These are phyloP conservation scores for Anastatica hierochuntica DNA, from an alignment of 345 rosid species.

Conservation along the genomic window DNA sequence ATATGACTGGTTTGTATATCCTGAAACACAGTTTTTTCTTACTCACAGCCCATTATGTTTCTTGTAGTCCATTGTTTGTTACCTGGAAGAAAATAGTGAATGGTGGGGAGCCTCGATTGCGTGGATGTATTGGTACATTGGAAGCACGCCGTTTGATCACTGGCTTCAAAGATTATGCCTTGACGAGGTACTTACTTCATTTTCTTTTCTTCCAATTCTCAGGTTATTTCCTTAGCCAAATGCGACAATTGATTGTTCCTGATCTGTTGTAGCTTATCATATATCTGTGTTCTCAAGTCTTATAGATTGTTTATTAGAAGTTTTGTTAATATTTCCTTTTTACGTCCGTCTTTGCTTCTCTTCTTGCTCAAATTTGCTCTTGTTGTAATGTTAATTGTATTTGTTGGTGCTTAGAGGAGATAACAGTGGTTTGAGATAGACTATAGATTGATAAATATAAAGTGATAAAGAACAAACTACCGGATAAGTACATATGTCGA, in stretches of 20 bases:
- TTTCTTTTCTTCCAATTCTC: too few species aligned
- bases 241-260: not conserved
- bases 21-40: not conserved
- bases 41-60: not conserved
- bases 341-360: too few species aligned
- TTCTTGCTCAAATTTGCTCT: too few species aligned
- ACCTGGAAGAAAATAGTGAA: constrained; percentile 91
- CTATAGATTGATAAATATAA: not conserved
- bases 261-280: not conserved
- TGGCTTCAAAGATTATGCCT: constrained; percentile 91
- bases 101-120: constrained; percentile 89
- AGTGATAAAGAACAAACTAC: too few species aligned
- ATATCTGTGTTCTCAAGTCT: not conserved
- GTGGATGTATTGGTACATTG: constrained; percentile 96
- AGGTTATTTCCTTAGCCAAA: not conserved
- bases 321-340: not conserved
- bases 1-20: not conserved
- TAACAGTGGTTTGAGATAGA: not conserved
- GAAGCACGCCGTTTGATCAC: constrained; percentile 74
- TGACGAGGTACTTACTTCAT: constrained; percentile 68
- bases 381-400: too few species aligned
- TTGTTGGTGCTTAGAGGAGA: not conserved
- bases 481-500: too few species aligned
- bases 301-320: not conserved
- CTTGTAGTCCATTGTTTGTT: constrained; percentile 84